Evolutionary conservation across 108 stramenopile species (phyloP).

Genomic region (Nitzschia palea): DNA sequence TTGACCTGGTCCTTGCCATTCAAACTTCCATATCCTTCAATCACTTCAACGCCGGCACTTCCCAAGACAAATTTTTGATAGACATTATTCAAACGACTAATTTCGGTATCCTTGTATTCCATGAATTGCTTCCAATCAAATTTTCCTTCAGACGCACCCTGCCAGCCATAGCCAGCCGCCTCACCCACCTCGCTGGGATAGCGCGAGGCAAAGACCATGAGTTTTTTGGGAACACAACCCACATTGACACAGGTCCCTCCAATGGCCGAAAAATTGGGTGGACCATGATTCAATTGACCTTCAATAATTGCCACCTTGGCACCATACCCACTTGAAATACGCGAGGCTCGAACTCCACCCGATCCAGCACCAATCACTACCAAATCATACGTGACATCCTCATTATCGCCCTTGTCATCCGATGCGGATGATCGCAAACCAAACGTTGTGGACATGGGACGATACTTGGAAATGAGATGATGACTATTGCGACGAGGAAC

Average conservation of each 20-base stretch:
- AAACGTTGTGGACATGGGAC: background rate
- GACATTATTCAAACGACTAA: conserved; percentile 63
- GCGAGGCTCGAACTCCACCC: conserved; percentile 67
- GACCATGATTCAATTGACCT: conserved; percentile 42
- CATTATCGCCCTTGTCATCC: background rate
- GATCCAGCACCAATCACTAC: conserved; percentile 80
- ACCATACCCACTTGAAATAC: conserved; percentile 82
- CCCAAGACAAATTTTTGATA: conserved; percentile 56
- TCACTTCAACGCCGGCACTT: conserved; percentile 67
- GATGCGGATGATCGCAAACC: background rate
- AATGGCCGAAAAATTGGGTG: conserved; percentile 48
- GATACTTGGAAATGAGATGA: background rate
- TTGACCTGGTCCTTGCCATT: conserved; percentile 24
- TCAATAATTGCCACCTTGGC: conserved; percentile 90
- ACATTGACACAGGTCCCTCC: conserved; percentile 98
- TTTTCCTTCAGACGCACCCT: conserved; percentile 45
- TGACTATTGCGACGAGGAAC: background rate
- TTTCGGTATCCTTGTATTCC: conserved; percentile 61
- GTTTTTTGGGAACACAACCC: conserved; percentile 76
- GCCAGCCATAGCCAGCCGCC: conserved; percentile 68
- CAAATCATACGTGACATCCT: conserved; percentile 60
- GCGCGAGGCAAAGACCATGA: conserved; percentile 67
- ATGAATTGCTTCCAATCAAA: conserved; percentile 68
- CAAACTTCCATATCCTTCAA: conserved; percentile 51
- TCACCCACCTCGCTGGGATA: conserved; percentile 58